Percentiles rank a stretch among this genome's conserved stretches.
These are phyloP conservation scores for Pythium pectinolyticum DNA, from an alignment of 352 stramenopile genomes.

Conservation along the genomic window DNA sequence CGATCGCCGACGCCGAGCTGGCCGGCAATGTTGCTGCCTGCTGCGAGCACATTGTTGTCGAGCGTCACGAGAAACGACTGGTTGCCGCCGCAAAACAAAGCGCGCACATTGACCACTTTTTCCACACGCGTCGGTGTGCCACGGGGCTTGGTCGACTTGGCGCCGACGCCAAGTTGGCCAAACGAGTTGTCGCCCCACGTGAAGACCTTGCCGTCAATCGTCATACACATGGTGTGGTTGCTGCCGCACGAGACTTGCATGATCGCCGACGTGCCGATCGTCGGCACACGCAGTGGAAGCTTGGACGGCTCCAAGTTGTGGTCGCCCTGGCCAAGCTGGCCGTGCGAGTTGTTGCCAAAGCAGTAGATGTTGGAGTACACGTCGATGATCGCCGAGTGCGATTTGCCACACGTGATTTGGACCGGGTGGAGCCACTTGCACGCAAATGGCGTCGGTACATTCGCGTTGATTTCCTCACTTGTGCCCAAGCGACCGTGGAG, in stretches of 20 bases:
- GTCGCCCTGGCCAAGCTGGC: conserved; percentile 63
- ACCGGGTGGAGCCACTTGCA: conserved; percentile 69
- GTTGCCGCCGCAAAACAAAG: conserved; percentile 47
- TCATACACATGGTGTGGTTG: conserved; percentile 68
- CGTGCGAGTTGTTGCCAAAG: conserved; percentile 47
- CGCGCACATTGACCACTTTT: conserved; percentile 44
- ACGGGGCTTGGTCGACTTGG: conserved; percentile 30
- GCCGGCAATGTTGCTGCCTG: conserved; percentile 61
- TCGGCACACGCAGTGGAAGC: conserved; percentile 49
- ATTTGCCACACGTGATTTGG: conserved; percentile 65
- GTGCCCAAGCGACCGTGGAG: conserved; percentile 55
- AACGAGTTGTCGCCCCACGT: conserved; percentile 67
- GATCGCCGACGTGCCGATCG: conserved; percentile 40
- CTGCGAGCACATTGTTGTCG: conserved; percentile 53
- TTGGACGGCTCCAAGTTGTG: conserved; percentile 54
- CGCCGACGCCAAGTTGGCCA: conserved; percentile 55
- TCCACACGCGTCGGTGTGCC: conserved; percentile 48
- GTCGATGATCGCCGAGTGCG: conserved; percentile 71
- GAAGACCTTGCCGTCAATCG: conserved; percentile 52
- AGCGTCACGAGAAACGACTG: conserved; percentile 66
- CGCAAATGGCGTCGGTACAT: conserved; percentile 49
- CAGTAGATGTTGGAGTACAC: conserved; percentile 78
- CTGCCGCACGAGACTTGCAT: conserved; percentile 55
- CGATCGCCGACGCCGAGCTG: conserved; percentile 62
- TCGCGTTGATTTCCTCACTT: conserved; percentile 45